These are phyloP conservation scores for Dryas alaskensis DNA, from an alignment of 306 rosid species.

Conservation along the genomic window DNA sequence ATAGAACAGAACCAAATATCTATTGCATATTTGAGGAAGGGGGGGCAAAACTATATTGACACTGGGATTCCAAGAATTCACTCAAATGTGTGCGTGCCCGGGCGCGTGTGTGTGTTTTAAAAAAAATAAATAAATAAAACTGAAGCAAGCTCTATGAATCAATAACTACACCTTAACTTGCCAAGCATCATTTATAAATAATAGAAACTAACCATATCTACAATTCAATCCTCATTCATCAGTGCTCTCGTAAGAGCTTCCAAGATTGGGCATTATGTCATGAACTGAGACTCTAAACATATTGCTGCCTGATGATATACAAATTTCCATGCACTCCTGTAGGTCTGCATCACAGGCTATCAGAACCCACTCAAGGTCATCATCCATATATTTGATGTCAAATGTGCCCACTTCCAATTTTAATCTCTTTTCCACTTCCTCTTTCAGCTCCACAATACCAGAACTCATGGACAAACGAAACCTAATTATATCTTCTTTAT, in stretches of 20 bases:
- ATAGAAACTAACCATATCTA: constrained; percentile 32
- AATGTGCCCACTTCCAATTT: constrained; percentile 65
- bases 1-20: not conserved
- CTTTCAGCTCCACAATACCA: constrained; percentile 49
- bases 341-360: constrained; percentile 82
- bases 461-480: constrained; percentile 54
- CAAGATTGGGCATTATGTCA: constrained; percentile 52
- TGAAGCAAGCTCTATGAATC: constrained; percentile 28
- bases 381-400: constrained; percentile 79
- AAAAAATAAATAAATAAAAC: not conserved
- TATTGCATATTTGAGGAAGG: not conserved
- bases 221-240: constrained; percentile 42
- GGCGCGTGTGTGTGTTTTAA: not conserved
- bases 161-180: constrained; percentile 32
- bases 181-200: constrained; percentile 35
- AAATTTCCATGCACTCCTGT: constrained; percentile 72
- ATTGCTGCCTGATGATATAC: constrained; percentile 52
- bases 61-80: not conserved
- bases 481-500: constrained; percentile 73
- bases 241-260: constrained; percentile 70
- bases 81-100: too few species aligned
- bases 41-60: not conserved
- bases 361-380: constrained; percentile 81
- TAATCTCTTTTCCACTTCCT: constrained; percentile 70
- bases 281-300: constrained; percentile 71